Evolutionary conservation across 2,329 filamentous ascomycete genomes (phyloP).

Genomic region (Acarospora socialis): DNA sequence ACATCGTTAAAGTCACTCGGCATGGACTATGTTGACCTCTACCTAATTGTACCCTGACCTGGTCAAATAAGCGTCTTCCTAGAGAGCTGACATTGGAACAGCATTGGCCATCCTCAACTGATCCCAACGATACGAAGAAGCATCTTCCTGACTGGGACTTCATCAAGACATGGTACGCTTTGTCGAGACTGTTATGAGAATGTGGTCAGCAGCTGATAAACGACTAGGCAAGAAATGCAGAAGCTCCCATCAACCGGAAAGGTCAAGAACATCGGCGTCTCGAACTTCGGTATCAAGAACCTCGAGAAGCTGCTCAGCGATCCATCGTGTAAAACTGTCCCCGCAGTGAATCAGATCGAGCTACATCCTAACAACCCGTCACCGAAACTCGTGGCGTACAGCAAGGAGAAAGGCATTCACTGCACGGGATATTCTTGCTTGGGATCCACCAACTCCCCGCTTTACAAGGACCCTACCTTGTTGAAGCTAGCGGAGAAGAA

Average conservation of each 20-base stretch:
- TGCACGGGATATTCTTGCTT: slow-evolving; percentile 67
- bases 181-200: too few relatives aligned
- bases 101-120: slow-evolving; percentile 49
- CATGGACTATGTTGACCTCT: slow-evolving; percentile 53
- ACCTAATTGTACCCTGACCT: slow-evolving; percentile 31
- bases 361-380: slow-evolving; percentile 69
- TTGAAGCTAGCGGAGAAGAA: slow-evolving; percentile 49
- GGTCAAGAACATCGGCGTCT: not conserved
- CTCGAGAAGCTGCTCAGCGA: too few relatives aligned
- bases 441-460: slow-evolving; percentile 54
- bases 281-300: not conserved
- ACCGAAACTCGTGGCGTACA: slow-evolving; percentile 63
- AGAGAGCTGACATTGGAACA: not conserved
- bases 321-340: too few relatives aligned
- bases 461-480: slow-evolving; percentile 53
- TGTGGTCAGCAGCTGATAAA: too few relatives aligned
- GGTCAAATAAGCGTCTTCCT: not conserved
- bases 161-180: slow-evolving; percentile 52
- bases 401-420: slow-evolving; percentile 53
- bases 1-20: slow-evolving; percentile 46
- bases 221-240: slow-evolving; percentile 46
- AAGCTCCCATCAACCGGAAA: slow-evolving; percentile 57
- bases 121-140: slow-evolving; percentile 49
- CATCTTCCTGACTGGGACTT: slow-evolving; percentile 68
- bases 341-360: too few relatives aligned